A percentile compares a stretch with the other conserved stretches of the same genome.
phyloP scores from a whole-genome alignment of 192 early-diverging fungal species.

The Geranomyces michiganensis region DNA sequence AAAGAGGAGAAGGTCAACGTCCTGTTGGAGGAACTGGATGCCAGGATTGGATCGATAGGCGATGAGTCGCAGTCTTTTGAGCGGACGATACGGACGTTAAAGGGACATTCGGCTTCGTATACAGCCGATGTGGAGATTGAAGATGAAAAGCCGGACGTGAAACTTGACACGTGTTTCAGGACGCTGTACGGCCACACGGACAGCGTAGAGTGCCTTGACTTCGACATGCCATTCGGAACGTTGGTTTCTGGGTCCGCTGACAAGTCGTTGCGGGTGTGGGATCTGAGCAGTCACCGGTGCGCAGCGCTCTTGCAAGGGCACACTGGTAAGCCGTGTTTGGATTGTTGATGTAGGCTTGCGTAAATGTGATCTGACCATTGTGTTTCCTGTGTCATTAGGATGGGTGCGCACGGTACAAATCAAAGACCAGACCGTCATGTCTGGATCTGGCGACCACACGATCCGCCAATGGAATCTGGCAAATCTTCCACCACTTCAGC shows the following conservation, averaged over 20 bases:
- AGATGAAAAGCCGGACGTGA: constrained; percentile 9
- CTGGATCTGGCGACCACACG: constrained; percentile 49
- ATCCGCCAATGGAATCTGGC: constrained; percentile 48
- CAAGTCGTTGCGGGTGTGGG: constrained; percentile 49
- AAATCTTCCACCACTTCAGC: constrained; percentile 31
- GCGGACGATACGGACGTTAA: constrained; percentile 32
- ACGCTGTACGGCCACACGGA: constrained; percentile 50
- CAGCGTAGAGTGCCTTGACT: constrained; percentile 50
- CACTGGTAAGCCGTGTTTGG: constrained; percentile 24
- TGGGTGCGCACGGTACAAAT: constrained; percentile 45
- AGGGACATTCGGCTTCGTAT: constrained; percentile 33
- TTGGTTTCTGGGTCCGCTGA: constrained; percentile 54
- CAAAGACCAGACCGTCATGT: constrained; percentile 34
- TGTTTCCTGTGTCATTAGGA: constrained; percentile 29
- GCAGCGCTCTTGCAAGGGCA: constrained; percentile 41
- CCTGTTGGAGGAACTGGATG: constrained; percentile 41
- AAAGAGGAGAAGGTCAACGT: constrained; percentile 37
- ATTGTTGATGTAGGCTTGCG: constrained; percentile 7
- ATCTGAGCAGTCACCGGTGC: constrained; percentile 45
- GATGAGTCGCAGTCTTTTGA: constrained; percentile 44
- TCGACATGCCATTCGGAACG: constrained; percentile 44
- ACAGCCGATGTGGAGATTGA: constrained; percentile 31
- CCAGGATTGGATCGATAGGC: constrained; percentile 41
- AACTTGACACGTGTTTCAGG: constrained; percentile 38
- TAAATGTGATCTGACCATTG: neutral